phyloP scores from a whole-genome alignment of 257 asterid genomes.

The Asclepias syriaca region DNA sequence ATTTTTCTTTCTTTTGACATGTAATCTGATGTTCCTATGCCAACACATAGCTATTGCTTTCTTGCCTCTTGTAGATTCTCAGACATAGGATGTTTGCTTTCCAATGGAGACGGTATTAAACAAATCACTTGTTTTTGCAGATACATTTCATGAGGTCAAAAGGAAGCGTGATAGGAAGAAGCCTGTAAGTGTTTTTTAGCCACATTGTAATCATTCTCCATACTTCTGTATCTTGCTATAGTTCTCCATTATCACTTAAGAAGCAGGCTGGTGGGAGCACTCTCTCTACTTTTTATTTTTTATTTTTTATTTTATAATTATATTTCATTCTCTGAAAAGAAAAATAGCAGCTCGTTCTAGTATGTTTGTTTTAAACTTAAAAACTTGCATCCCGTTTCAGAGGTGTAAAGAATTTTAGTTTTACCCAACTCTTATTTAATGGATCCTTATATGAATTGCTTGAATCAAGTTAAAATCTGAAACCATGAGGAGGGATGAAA shows the following conservation, averaged over 20 bases:
- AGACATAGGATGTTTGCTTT: neutral
- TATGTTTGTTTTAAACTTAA: neutral
- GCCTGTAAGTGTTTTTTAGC: constrained; percentile 29
- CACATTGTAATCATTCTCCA: neutral
- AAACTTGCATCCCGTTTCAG: neutral
- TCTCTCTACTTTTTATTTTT: too few species aligned
- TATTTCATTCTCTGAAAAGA: neutral
- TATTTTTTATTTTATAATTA: neutral
- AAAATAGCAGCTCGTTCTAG: neutral
- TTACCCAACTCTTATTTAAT: neutral
- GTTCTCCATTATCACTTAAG: constrained; percentile 5
- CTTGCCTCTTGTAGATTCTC: neutral
- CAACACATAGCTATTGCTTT: neutral
- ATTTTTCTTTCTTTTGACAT: neutral
- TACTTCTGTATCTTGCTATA: constrained; percentile 1
- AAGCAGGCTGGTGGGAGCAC: neutral
- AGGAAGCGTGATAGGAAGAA: constrained; percentile 49
- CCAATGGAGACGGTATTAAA: neutral
- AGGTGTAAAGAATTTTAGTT: neutral
- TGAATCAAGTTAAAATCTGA: neutral
- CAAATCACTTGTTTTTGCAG: constrained; percentile 26
- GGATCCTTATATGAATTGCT: neutral
- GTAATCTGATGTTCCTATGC: neutral
- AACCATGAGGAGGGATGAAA: neutral
- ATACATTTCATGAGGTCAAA: constrained; percentile 61